A percentile compares a stretch with the other conserved stretches of the same genome.
These are phyloP conservation scores for Trametopsis cervina DNA, from an alignment of 768 basidiomycete species.

Conservation along the genomic window DNA sequence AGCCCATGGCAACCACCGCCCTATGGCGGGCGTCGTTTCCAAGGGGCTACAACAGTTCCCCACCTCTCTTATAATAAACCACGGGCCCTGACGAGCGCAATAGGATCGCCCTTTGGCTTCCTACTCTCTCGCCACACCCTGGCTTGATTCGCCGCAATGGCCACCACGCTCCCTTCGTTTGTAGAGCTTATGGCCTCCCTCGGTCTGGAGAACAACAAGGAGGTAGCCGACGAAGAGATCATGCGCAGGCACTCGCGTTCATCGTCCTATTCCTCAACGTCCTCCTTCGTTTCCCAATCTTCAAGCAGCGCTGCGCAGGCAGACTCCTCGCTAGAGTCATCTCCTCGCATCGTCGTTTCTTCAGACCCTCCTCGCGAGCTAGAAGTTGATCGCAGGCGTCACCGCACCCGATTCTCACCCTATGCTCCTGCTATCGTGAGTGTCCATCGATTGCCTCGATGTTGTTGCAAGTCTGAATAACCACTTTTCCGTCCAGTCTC, in stretches of 20 bases:
- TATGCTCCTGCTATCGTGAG: conserved; percentile 26
- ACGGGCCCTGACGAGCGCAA: conserved; percentile 5
- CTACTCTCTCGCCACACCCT: neutral
- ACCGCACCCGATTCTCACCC: conserved; percentile 27
- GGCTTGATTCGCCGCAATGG: conserved; percentile 36
- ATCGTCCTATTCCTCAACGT: conserved; percentile 30
- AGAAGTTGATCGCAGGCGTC: conserved; percentile 18
- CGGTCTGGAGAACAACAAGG: conserved; percentile 52
- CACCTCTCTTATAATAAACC: conserved; percentile 10
- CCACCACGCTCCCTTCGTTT: conserved; percentile 72
- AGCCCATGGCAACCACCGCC: conserved; percentile 21
- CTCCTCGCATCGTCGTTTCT: conserved; percentile 23
- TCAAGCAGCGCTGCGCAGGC: conserved; percentile 18
- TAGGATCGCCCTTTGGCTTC: conserved; percentile 20
- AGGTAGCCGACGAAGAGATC: conserved; percentile 18
- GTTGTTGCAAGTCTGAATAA: conserved; percentile 1
- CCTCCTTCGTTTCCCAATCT: conserved; percentile 19
- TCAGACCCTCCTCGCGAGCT: conserved; percentile 14
- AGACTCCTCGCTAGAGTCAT: conserved; percentile 14
- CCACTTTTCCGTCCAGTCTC: conserved; percentile 14
- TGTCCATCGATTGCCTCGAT: neutral
- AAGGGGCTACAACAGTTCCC: conserved; percentile 19
- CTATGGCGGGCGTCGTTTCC: conserved; percentile 21
- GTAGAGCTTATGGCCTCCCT: conserved; percentile 82
- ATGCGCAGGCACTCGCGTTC: conserved; percentile 34